Evolutionary conservation across 75 land plant species (phyloP), one percentile per base, ranked within the genome.

Genomic region (Azolla pinnata): DNA sequence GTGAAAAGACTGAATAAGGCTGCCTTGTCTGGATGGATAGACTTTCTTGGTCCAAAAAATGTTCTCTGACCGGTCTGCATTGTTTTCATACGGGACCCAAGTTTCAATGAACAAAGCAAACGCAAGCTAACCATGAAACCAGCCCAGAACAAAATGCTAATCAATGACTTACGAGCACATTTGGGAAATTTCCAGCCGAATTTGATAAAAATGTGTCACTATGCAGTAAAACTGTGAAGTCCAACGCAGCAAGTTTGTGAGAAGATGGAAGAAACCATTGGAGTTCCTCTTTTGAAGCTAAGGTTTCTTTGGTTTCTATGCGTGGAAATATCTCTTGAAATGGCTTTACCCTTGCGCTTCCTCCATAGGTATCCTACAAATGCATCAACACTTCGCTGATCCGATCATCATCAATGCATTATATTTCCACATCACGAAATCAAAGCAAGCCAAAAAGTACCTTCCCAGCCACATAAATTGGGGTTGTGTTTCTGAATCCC

Each of bases 1-100:
- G 73, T 46, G 48, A 69, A 57, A 12, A 70, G 55, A 16, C 28
- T 31, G 1, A 53, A 56, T 38, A 70, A 29, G 28, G 29, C 53
- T n/a, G 59, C 42, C 58, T 70, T 70, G 68, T 70, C 73, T 20
- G 73, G 66, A 50, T 70, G 73, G 4, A 70, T 56, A 17, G 73
- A 70, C 29, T 62, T 64, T 1, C 44, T 42, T 25, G 73, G 73
- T 2, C 73, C 73, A 20, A 40, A 57, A 29, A 63, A 70, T 1
- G 67, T 64, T 31, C 73, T 57, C 20, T 70, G 67, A 23, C 73
- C 73, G 29, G 69, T 70, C 71, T 68, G 71, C 56, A 52, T 14
- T 2, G 25, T n/a, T n/a, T n/a, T n/a, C n/a, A n/a, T n/a, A n/a
- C n/a, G n/a, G n/a, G n/a, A n/a, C n/a, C n/a, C n/a, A n/a, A n/a